A percentile compares a stretch with the other conserved stretches of the same genome.
These are phyloP conservation scores for Stereocaulon alpinum DNA, from an alignment of 495 filamentous ascomycete species.

Conservation along the genomic window DNA sequence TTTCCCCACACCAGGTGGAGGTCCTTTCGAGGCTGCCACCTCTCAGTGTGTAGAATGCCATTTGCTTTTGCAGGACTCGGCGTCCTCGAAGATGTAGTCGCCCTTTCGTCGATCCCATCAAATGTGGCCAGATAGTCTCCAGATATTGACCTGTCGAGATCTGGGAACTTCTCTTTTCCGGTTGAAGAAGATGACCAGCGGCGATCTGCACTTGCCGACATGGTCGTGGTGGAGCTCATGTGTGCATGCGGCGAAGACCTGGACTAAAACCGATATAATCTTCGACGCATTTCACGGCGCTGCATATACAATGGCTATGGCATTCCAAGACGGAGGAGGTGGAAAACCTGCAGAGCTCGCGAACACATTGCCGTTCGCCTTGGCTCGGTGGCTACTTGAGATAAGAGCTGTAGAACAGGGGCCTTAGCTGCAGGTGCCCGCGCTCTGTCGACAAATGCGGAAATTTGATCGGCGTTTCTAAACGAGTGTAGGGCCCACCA, in stretches of 20 bases:
- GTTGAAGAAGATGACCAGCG: conserved; percentile 20
- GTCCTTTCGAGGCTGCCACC: conserved; percentile 45
- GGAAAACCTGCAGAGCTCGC: neutral
- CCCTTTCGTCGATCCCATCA: conserved; percentile 1
- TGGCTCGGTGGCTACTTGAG: conserved; percentile 5
- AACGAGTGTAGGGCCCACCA: neutral
- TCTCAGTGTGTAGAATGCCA: conserved; percentile 22
- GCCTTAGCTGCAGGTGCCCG: conserved; percentile 8
- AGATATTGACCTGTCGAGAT: conserved; percentile 17
- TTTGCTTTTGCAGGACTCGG: conserved; percentile 22
- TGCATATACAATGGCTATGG: neutral
- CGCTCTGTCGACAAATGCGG: conserved; percentile 4
- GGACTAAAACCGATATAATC: neutral
- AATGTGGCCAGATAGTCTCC: conserved; percentile 10
- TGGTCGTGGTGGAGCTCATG: conserved; percentile 14
- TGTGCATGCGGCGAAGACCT: neutral
- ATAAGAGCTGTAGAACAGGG: conserved; percentile 9
- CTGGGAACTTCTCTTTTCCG: conserved; percentile 21
- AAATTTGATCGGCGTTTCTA: conserved; percentile 2
- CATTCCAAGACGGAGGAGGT: neutral
- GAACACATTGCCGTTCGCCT: neutral
- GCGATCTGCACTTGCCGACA: conserved; percentile 20
- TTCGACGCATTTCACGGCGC: neutral
- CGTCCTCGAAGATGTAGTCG: conserved; percentile 7
- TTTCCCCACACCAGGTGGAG: conserved; percentile 29